phyloP scores from a whole-genome alignment of 108 stramenopile species.

The Cylindrotheca closterium region DNA sequence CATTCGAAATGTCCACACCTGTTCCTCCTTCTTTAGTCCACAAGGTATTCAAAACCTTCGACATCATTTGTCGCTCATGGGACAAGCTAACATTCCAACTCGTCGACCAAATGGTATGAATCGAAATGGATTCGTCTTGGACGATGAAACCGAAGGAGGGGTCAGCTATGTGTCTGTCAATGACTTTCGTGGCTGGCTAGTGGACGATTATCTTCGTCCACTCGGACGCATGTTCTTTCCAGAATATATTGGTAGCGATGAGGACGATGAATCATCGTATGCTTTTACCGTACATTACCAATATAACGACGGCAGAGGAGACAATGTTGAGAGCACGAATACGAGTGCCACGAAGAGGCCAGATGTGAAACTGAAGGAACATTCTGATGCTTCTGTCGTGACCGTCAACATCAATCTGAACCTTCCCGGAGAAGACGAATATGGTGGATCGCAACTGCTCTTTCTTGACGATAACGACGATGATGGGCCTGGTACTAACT shows the following conservation, averaged over 20 bases:
- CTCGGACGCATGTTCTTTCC: constrained; percentile 51
- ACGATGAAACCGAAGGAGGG: constrained; percentile 41
- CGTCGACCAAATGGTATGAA: constrained; percentile 80
- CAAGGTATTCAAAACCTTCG: constrained; percentile 14
- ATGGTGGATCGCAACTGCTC: constrained; percentile 39
- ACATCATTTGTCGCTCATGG: constrained; percentile 13
- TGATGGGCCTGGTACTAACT: neutral
- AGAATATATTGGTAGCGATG: constrained; percentile 17
- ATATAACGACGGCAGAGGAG: neutral
- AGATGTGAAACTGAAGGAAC: constrained; percentile 59
- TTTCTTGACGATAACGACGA: constrained; percentile 27
- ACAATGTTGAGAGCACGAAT: neutral
- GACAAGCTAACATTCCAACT: constrained; percentile 46
- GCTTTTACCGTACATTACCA: constrained; percentile 61
- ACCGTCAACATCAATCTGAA: constrained; percentile 69
- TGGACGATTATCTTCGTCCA: constrained; percentile 37
- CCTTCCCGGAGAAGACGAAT: constrained; percentile 46
- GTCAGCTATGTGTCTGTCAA: constrained; percentile 21
- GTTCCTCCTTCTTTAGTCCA: constrained; percentile 9
- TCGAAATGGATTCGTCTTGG: constrained; percentile 53
- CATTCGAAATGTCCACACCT: constrained; percentile 4
- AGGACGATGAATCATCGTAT: constrained; percentile 51
- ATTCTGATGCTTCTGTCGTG: constrained; percentile 58
- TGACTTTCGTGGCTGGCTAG: constrained; percentile 28
- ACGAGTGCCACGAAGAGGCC: neutral